Evolutionary conservation across 371 early-diverging fungal species (phyloP).

Genomic region (Lichtheimia ornata): DNA sequence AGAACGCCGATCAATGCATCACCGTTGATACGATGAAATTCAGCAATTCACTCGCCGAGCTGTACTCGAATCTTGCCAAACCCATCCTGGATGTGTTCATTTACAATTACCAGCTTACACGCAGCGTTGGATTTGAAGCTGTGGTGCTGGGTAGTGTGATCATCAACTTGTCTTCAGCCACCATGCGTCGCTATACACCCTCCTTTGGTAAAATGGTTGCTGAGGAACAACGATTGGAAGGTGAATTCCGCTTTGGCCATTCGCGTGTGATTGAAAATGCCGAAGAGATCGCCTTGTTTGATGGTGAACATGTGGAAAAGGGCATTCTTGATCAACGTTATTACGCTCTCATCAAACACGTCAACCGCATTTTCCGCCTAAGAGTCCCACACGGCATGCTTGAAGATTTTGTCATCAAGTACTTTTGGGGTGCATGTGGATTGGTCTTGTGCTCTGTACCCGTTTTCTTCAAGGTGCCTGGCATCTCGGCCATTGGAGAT

Average conservation of each 20-base stretch:
- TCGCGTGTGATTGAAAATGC: slow-evolving; percentile 85
- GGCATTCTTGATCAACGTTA: slow-evolving; percentile 77
- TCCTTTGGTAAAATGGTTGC: slow-evolving; percentile 90
- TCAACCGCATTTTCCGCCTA: slow-evolving; percentile 78
- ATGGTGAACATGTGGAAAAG: slow-evolving; percentile 78
- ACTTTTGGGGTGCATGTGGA: slow-evolving; percentile 95
- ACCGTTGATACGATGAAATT: slow-evolving; percentile 90
- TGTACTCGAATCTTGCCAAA: slow-evolving; percentile 87
- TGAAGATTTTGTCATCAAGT: slow-evolving; percentile 90
- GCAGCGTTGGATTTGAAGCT: slow-evolving; percentile 78
- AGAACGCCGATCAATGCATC: slow-evolving; percentile 89
- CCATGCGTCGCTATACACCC: slow-evolving; percentile 82
- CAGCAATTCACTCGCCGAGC: slow-evolving; percentile 71
- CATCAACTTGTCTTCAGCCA: slow-evolving; percentile 69
- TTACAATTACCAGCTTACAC: slow-evolving; percentile 82
- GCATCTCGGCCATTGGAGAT: slow-evolving; percentile 28
- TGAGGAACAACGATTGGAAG: slow-evolving; percentile 78
- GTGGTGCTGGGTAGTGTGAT: slow-evolving; percentile 70
- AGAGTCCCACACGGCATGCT: slow-evolving; percentile 86
- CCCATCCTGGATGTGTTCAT: slow-evolving; percentile 87
- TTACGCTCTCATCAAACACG: slow-evolving; percentile 74
- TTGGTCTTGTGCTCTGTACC: slow-evolving; percentile 88
- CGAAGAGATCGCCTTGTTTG: slow-evolving; percentile 89
- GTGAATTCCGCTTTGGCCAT: slow-evolving; percentile 89
- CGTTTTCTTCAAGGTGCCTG: slow-evolving; percentile 79